Conservation (phyloP, 805 yeast species). For the Wickerhamiella qilinensis region DNA sequence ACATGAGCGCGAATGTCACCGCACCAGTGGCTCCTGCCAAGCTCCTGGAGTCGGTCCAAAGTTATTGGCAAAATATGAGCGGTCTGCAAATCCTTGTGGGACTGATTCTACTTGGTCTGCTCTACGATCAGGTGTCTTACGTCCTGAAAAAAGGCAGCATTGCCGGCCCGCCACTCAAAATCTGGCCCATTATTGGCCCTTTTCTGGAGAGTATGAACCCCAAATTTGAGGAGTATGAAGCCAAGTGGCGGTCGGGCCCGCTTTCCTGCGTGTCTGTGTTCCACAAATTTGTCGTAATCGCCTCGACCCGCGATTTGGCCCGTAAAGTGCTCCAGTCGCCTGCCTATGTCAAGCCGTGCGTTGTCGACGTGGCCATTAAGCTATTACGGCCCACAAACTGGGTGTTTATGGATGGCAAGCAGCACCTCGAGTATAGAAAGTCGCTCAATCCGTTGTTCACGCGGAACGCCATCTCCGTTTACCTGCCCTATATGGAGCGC, state of each 20-base stretch:
- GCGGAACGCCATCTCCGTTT: constrained; percentile 61
- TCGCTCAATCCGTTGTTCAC: constrained; percentile 83
- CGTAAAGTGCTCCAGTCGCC: constrained; percentile 79
- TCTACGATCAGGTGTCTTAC: constrained; percentile 40
- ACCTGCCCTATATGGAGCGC: constrained; percentile 70
- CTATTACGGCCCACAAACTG: constrained; percentile 90
- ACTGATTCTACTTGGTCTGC: constrained; percentile 11
- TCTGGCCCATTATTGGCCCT: constrained; percentile 95
- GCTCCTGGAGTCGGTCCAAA: neutral
- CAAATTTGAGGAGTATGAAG: constrained; percentile 80
- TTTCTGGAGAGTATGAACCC: constrained; percentile 90
- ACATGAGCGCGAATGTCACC: neutral
- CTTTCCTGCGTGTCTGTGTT: constrained; percentile 92
- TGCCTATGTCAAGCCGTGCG: constrained; percentile 86
- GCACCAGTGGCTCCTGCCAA: neutral
- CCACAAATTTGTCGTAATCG: constrained; percentile 94
- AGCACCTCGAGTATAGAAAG: constrained; percentile 83
- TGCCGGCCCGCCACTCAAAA: constrained; percentile 76
- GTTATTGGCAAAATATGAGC: neutral
- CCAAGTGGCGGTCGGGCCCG: constrained; percentile 91
- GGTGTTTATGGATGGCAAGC: constrained; percentile 96
- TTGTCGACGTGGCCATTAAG: constrained; percentile 91
- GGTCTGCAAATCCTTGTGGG: neutral
- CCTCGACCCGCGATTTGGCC: constrained; percentile 72
- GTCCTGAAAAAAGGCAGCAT: constrained; percentile 68